Percentiles rank a stretch among this genome's conserved stretches.
These are phyloP conservation scores for Diversispora eburnea DNA, from an alignment of 192 early-diverging fungal species.

Conservation along the genomic window DNA sequence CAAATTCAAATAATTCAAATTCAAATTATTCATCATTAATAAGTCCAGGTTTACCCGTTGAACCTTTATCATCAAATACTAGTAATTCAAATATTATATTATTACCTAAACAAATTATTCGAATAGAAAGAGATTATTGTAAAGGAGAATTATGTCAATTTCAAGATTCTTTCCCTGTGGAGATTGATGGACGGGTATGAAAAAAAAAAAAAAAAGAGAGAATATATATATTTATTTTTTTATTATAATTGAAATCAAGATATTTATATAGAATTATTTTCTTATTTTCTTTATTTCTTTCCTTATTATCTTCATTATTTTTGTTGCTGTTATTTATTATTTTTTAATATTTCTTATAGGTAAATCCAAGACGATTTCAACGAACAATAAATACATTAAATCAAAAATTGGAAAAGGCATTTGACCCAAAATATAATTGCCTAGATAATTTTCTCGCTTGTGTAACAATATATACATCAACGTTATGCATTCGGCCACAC, in stretches of 20 bases:
- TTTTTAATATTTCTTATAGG: background rate
- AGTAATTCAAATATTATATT: background rate
- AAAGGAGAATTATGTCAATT: constrained; percentile 27
- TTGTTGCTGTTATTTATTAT: too few relatives aligned
- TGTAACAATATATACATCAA: constrained; percentile 21
- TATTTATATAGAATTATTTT: background rate
- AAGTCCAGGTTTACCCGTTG: background rate
- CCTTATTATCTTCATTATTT: background rate
- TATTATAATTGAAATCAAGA: background rate
- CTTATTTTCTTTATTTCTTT: background rate
- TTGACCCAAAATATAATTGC: constrained; percentile 21
- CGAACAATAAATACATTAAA: constrained; percentile 17
- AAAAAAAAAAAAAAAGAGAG: too few relatives aligned
- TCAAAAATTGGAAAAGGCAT: constrained; percentile 8
- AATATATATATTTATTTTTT: background rate
- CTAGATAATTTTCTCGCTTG: constrained; percentile 18
- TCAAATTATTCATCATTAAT: background rate
- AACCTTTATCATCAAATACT: constrained; percentile 16
- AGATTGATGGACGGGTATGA: constrained; percentile 24
- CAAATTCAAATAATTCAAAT: too few relatives aligned
- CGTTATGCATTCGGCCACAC: constrained; percentile 18
- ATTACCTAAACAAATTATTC: constrained; percentile 20
- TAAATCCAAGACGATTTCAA: constrained; percentile 12
- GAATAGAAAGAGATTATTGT: constrained; percentile 28
- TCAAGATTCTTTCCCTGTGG: constrained; percentile 3